Conservation (phyloP, 2,329 filamentous ascomycete species). For the Trichophyton equinum region DNA sequence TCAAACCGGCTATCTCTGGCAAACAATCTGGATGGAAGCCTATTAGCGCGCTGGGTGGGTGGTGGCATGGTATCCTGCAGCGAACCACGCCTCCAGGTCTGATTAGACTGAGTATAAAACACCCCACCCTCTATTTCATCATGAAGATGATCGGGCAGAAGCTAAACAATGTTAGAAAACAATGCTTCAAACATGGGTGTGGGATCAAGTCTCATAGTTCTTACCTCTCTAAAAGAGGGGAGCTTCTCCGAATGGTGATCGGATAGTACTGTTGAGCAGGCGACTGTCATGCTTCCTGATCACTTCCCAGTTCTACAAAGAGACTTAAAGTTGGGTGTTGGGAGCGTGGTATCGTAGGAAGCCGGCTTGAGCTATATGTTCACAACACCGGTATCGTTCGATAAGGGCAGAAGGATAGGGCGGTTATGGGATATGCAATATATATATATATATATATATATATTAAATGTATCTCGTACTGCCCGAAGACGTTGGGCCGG, state of each 20-base stretch:
- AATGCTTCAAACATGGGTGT: neutral
- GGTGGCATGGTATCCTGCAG: neutral
- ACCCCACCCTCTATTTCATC: conserved; percentile 11
- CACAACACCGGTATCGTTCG: neutral
- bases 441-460: too few relatives aligned
- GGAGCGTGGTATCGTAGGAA: neutral
- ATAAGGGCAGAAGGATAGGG: neutral
- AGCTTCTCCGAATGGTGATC: conserved; percentile 7
- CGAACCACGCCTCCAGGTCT: conserved; percentile 1
- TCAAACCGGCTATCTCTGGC: conserved; percentile 3
- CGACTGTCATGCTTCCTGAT: conserved; percentile 8
- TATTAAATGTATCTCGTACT: neutral
- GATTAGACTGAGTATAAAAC: conserved; percentile 7
- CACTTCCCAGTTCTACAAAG: neutral
- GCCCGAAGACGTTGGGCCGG: neutral
- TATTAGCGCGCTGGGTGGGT: neutral
- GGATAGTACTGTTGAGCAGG: conserved; percentile 8
- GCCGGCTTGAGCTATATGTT: neutral
- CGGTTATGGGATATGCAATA: neutral
- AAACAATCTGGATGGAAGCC: neutral
- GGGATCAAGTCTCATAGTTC: neutral
- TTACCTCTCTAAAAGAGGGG: conserved; percentile 12
- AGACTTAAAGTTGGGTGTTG: neutral
- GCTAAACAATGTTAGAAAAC: conserved; percentile 7
- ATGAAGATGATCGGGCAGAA: conserved; percentile 13